Evolutionary conservation across 2,329 filamentous ascomycete genomes (phyloP).

Genomic region (Neophaeococcomyces mojaviensis): DNA sequence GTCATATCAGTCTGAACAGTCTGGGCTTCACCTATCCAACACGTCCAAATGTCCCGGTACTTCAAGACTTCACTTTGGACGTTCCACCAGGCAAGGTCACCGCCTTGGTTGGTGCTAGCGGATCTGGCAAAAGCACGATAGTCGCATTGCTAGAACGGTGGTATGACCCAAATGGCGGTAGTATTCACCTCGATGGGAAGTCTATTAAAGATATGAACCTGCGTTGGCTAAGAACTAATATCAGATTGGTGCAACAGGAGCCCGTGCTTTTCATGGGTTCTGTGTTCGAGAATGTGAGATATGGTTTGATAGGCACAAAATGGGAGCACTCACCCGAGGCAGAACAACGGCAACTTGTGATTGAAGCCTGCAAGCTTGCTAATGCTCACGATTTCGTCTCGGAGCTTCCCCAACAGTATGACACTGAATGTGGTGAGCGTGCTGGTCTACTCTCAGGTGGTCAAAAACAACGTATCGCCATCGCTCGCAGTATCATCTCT

Average conservation of each 20-base stretch:
- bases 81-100: constrained; percentile 45
- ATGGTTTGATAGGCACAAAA: constrained; percentile 16
- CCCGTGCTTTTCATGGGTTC: constrained; percentile 18
- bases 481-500: constrained; percentile 69
- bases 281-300: constrained; percentile 16
- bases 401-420: constrained; percentile 66
- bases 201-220: constrained; percentile 30
- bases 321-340: constrained; percentile 10
- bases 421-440: constrained; percentile 77
- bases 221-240: constrained; percentile 20
- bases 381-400: constrained; percentile 74
- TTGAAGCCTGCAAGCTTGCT: constrained; percentile 13
- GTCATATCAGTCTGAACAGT: constrained; percentile 34
- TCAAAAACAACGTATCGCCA: constrained; percentile 87
- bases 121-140: constrained; percentile 67
- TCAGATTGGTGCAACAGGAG: constrained; percentile 23
- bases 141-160: constrained; percentile 64
- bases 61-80: constrained; percentile 36
- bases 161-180: constrained; percentile 48
- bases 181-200: constrained; percentile 32
- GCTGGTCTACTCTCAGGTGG: constrained; percentile 78
- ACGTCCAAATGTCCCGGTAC: constrained; percentile 35
- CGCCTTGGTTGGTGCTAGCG: constrained; percentile 53
- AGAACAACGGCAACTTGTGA: constrained; percentile 10
- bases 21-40: constrained; percentile 43